Base-by-base conservation (phyloP, 2,329 filamentous ascomycete species). In the Scytalidium lignicola region DNA sequence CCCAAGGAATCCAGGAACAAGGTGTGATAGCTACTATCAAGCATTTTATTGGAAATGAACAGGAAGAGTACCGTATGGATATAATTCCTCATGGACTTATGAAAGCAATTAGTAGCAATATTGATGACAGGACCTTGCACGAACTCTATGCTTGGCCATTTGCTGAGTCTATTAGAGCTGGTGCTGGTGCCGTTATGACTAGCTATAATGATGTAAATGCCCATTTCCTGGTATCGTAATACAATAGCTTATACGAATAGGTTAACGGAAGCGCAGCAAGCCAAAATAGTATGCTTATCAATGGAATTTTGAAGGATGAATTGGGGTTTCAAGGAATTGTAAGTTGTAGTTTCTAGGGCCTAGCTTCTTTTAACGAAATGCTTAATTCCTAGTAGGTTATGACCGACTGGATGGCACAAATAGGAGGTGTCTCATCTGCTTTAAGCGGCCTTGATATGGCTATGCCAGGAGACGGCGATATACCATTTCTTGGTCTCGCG, bases 181-280 rank as follows among this genome's bases (percentile, higher is more conserved):
- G 89, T 21, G 88, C 90, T 4, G 86, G 81, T 1, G 84, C 84
- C 7, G 74, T 95, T 47, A 95, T 95, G 90, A 90, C 88, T 63
- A 80, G 82, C 1, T 95, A 95, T 58, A 86, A 88, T 62, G 81
- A 80, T 59, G 67, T 72, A 53, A 42, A 60, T 52, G 40, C 46
- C 51, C 45, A 21, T 15, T 18, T n/a, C 26, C 9, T 40, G 41
- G 3, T 44, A 19, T 29, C 17, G 17, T 15, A 5, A 18, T 22
- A 4, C 26, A 7, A 19, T 28, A 37, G 51, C 43, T 55, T 41
- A 48, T 17, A 46, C 15, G n/a, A 40, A 22, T 53, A 81, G 72
- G 73, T 86, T 49, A 87, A 88, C 59, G 80, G 82, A 45, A 83
- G 80, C 0, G 80, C 84, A 15, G 74, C 75, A 4, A 86, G 80